Evolutionary conservation across 345 rosid genomes (phyloP).

Genomic region (Cardiospermum halicacabum): DNA sequence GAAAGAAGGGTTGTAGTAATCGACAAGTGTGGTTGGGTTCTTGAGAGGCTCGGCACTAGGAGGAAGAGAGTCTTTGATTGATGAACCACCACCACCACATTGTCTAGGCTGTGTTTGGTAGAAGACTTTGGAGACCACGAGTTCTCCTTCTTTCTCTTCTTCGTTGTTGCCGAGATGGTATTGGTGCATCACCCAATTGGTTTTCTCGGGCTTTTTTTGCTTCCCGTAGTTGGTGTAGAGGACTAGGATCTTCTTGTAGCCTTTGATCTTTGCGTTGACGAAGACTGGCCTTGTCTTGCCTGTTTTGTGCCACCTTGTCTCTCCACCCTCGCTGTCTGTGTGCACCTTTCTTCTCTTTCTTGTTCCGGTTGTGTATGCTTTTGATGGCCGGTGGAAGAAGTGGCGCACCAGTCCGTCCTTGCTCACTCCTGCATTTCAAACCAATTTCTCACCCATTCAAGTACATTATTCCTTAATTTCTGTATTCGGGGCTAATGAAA

Average conservation of each 20-base stretch:
- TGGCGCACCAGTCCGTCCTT: slow-evolving; percentile 90
- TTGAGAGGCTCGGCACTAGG: slow-evolving; percentile 28
- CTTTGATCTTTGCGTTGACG: slow-evolving; percentile 51
- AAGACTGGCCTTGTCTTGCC: slow-evolving; percentile 90
- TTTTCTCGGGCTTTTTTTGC: slow-evolving; percentile 89
- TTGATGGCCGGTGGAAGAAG: slow-evolving; percentile 98
- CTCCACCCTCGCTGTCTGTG: slow-evolving; percentile 70
- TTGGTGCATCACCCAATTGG: slow-evolving; percentile 99
- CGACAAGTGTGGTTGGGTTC: slow-evolving; percentile 32
- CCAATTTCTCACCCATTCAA: no score
- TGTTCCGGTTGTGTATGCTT: slow-evolving; percentile 96
- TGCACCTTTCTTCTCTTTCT: slow-evolving; percentile 89
- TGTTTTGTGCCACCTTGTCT: slow-evolving; percentile 98
- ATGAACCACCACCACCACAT: slow-evolving; percentile 59
- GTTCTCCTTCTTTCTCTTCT: slow-evolving; percentile 94
- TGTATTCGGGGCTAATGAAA: no score
- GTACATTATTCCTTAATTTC: no score
- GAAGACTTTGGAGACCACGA: slow-evolving; percentile 90
- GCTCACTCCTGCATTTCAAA: slow-evolving; percentile 71
- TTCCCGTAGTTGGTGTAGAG: slow-evolving; percentile 97
- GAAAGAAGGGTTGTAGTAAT: slow-evolving; percentile 52
- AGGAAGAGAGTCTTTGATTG: slow-evolving; percentile 29
- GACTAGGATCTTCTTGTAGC: slow-evolving; percentile 89
- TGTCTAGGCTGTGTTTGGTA: slow-evolving; percentile 98
- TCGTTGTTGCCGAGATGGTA: slow-evolving; percentile 88